Evolutionary conservation across 2,329 filamentous ascomycete genomes (phyloP).

Genomic region (Graphiopsis chlorocephala): DNA sequence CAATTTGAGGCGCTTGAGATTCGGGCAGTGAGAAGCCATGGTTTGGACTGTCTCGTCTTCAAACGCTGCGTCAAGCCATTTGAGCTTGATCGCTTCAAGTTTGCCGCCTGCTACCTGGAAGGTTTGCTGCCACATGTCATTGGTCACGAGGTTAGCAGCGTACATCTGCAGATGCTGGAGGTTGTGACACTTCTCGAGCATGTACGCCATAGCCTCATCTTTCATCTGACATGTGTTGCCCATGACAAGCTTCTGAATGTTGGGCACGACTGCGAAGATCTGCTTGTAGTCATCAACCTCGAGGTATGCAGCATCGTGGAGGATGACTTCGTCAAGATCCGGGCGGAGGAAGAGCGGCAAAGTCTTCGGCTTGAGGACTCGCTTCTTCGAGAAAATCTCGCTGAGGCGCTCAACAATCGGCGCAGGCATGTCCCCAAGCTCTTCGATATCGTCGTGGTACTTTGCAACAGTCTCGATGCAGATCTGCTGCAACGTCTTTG

Average conservation of each 20-base stretch:
- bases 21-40: conserved; percentile 64
- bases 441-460: conserved; percentile 62
- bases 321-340: conserved; percentile 54
- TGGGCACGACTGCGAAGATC: conserved; percentile 73
- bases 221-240: conserved; percentile 91
- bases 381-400: conserved; percentile 63
- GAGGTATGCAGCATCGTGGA: conserved; percentile 66
- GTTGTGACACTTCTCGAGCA: conserved; percentile 66
- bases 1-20: conserved; percentile 73
- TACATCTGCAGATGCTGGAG: conserved; percentile 76
- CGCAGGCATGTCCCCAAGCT: conserved; percentile 61
- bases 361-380: conserved; percentile 54
- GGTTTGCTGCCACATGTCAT: conserved; percentile 70
- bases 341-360: conserved; percentile 51
- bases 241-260: conserved; percentile 68
- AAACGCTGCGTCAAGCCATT: conserved; percentile 80
- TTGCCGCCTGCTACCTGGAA: conserved; percentile 63
- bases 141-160: conserved; percentile 77
- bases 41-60: conserved; percentile 64
- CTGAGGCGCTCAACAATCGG: conserved; percentile 56
- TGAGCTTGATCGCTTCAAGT: conserved; percentile 70
- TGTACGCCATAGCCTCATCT: conserved; percentile 76
- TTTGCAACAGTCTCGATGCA: conserved; percentile 64
- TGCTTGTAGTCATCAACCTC: conserved; percentile 72
- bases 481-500: conserved; percentile 65